Evolutionary conservation across 306 rosid genomes (phyloP).

Genomic region (Crotalaria pallida): DNA sequence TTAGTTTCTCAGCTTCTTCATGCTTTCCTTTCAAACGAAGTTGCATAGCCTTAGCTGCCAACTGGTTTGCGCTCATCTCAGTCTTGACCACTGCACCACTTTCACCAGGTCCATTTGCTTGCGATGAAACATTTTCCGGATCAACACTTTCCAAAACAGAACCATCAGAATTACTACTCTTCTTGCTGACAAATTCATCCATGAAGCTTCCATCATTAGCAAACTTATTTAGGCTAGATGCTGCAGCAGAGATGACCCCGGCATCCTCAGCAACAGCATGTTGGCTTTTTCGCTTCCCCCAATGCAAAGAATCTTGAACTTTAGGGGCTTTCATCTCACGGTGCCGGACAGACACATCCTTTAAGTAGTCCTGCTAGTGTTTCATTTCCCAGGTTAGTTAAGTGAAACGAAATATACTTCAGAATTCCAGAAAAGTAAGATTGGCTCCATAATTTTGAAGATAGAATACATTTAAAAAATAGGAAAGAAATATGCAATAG

Average conservation of each 20-base stretch:
- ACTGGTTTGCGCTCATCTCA: slow-evolving; percentile 74
- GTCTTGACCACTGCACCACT: slow-evolving; percentile 28
- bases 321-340: slow-evolving; percentile 75
- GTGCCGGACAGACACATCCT: slow-evolving; percentile 46
- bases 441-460: slow-evolving; percentile 1
- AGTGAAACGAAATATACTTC: not conserved
- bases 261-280: slow-evolving; percentile 38
- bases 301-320: slow-evolving; percentile 62
- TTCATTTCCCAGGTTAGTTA: slow-evolving; percentile 15
- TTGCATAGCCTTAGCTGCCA: slow-evolving; percentile 97
- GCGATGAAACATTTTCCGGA: slow-evolving; percentile 22
- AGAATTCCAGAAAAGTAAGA: not conserved
- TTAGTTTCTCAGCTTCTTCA: slow-evolving; percentile 76
- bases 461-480: not conserved
- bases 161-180: slow-evolving; percentile 31
- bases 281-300: slow-evolving; percentile 63
- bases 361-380: slow-evolving; percentile 44
- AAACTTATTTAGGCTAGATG: slow-evolving; percentile 71
- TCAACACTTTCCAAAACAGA: slow-evolving; percentile 33
- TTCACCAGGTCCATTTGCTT: slow-evolving; percentile 30
- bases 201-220: slow-evolving; percentile 69
- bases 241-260: slow-evolving; percentile 56
- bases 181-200: slow-evolving; percentile 32
- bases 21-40: slow-evolving; percentile 88
- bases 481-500: not conserved